A percentile compares a stretch with the other conserved stretches of the same genome.
Evolutionary conservation across 1,284 basidiomycete species (phyloP).

Genomic region (Boletellus deceptivus): DNA sequence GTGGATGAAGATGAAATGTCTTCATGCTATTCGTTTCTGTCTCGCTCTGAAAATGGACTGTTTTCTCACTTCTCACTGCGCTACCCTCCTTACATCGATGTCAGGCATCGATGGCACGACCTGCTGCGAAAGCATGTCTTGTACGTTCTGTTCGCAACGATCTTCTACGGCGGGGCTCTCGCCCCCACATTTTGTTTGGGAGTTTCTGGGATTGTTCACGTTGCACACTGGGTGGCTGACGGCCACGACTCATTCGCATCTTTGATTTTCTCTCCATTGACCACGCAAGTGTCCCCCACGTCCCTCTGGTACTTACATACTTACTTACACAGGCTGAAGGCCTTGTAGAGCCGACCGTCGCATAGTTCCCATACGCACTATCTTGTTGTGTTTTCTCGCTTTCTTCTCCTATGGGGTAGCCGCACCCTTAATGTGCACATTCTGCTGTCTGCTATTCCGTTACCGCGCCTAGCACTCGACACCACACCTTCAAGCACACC

Average conservation of each 20-base stretch:
- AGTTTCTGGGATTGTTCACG: constrained; percentile 14
- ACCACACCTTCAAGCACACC: background rate
- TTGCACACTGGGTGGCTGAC: constrained; percentile 30
- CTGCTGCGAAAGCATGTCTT: constrained; percentile 5
- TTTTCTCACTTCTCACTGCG: constrained; percentile 10
- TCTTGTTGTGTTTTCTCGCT: constrained; percentile 23
- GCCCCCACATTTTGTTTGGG: constrained; percentile 11
- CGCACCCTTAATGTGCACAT: constrained; percentile 16
- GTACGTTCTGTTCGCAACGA: constrained; percentile 9
- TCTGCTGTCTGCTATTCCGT: constrained; percentile 12
- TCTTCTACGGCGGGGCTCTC: constrained; percentile 6
- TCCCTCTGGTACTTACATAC: constrained; percentile 20
- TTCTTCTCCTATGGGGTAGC: constrained; percentile 12
- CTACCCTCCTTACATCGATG: constrained; percentile 20
- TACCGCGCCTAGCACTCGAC: background rate
- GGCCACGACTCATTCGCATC: constrained; percentile 21
- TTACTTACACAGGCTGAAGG: constrained; percentile 35
- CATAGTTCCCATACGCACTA: constrained; percentile 28
- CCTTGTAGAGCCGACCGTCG: constrained; percentile 26
- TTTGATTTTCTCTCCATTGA: constrained; percentile 14
- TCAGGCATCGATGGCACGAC: constrained; percentile 20
- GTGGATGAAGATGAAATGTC: constrained; percentile 11
- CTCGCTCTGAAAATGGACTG: constrained; percentile 15
- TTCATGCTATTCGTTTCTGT: constrained; percentile 6
- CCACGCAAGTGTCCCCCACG: constrained; percentile 14